phyloP scores from a whole-genome alignment of 805 yeast species.

The Candida stauntonica region DNA sequence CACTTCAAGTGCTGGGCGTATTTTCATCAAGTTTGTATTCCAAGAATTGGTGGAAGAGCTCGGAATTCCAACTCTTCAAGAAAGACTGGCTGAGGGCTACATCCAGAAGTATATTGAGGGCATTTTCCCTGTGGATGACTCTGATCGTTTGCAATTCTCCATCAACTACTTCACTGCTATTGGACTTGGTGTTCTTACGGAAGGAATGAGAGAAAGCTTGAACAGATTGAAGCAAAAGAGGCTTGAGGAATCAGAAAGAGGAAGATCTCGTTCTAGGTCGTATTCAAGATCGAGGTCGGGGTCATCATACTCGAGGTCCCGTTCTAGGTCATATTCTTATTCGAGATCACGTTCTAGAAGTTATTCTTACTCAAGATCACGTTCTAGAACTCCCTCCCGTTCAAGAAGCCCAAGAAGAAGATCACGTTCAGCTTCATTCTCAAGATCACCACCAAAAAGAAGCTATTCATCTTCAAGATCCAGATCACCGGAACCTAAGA shows the following conservation, averaged over 20 bases:
- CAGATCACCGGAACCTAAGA: neutral
- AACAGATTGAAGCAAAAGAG: slow-evolving; percentile 23
- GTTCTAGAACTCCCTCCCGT: slow-evolving; percentile 2
- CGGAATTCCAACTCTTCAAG: slow-evolving; percentile 51
- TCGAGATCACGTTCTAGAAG: slow-evolving; percentile 18
- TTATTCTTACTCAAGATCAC: slow-evolving; percentile 16
- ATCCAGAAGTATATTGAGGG: slow-evolving; percentile 47
- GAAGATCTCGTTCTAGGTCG: slow-evolving; percentile 24
- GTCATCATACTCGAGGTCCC: slow-evolving; percentile 11
- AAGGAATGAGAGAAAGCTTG: slow-evolving; percentile 64
- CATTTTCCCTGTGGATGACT: slow-evolving; percentile 56
- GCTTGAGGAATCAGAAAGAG: slow-evolving; percentile 21
- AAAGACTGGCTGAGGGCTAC: slow-evolving; percentile 48
- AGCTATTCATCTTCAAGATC: slow-evolving; percentile 4
- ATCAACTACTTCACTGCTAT: slow-evolving; percentile 93
- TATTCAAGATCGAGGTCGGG: slow-evolving; percentile 17
- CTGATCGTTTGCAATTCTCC: slow-evolving; percentile 62
- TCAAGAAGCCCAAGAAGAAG: slow-evolving; percentile 1
- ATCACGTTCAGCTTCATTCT: slow-evolving; percentile 2
- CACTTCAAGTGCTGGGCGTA: slow-evolving; percentile 76
- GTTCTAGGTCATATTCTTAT: slow-evolving; percentile 22
- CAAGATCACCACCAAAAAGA: slow-evolving; percentile 13
- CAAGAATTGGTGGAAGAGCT: slow-evolving; percentile 75
- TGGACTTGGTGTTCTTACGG: slow-evolving; percentile 80
- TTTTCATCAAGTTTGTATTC: slow-evolving; percentile 75